Conservation (phyloP, 768 basidiomycete genomes). For the Rhodosporidiobolus sp. region DNA sequence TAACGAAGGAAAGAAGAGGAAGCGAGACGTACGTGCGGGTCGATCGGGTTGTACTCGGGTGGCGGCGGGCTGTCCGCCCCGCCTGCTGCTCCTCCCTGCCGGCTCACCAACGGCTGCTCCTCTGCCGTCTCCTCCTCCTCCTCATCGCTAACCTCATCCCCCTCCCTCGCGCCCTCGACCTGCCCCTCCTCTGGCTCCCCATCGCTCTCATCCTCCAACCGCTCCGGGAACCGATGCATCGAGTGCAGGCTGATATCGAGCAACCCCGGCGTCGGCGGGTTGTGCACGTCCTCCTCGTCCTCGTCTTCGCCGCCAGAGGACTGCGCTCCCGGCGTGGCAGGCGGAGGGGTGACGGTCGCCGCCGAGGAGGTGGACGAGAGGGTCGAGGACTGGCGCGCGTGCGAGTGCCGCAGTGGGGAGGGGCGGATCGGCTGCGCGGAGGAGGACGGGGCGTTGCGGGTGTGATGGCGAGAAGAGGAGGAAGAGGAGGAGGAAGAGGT, state of each 20-base stretch:
- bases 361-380: not conserved
- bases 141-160: constrained; percentile 21
- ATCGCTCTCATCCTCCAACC: constrained; percentile 41
- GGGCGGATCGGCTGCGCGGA: constrained; percentile 39
- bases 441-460: constrained; percentile 30
- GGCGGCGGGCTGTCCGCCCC: constrained; percentile 15
- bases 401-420: constrained; percentile 56
- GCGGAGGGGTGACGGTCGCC: constrained; percentile 55
- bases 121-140: constrained; percentile 34
- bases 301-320: constrained; percentile 1
- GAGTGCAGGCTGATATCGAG: constrained; percentile 52
- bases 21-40: constrained; percentile 32
- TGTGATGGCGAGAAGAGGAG: constrained; percentile 18
- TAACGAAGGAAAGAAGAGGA: not conserved
- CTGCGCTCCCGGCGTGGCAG: constrained; percentile 48
- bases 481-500: not conserved
- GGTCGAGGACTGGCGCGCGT: constrained; percentile 20
- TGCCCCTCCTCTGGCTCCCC: constrained; percentile 8
- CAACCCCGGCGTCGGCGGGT: constrained; percentile 53
- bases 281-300: constrained; percentile 42
- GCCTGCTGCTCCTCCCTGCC: not conserved
- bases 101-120: constrained; percentile 2
- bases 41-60: constrained; percentile 34
- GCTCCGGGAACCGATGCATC: constrained; percentile 43
- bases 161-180: not conserved